A percentile compares a stretch with the other conserved stretches of the same genome.
Evolutionary conservation across 257 asterid species (phyloP).

Genomic region (Anisodus tanguticus): DNA sequence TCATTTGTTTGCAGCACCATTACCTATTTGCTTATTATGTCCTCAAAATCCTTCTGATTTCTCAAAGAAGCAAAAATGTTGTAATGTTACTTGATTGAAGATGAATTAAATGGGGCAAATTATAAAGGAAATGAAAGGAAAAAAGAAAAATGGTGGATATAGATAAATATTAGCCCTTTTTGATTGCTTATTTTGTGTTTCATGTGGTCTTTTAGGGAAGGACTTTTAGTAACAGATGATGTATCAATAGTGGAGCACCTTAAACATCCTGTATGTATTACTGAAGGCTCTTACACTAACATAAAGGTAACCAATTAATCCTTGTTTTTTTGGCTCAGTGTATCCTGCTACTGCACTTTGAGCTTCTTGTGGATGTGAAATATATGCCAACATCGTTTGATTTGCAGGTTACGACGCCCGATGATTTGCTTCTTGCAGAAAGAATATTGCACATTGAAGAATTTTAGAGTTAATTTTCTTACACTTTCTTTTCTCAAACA

Average conservation of each 20-base stretch:
- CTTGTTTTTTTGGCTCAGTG: not conserved
- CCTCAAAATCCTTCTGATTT: not conserved
- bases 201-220: conserved; percentile 62
- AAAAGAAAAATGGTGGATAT: conserved; percentile 9
- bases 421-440: conserved; percentile 92
- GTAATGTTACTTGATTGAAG: not conserved
- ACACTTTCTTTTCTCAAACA: not conserved
- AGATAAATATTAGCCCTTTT: not conserved
- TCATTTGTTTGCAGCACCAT: not conserved
- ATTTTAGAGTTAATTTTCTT: not conserved
- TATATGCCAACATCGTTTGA: conserved; percentile 9
- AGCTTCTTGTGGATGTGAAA: not conserved
- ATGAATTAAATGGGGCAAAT: not conserved
- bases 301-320: conserved; percentile 65
- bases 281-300: conserved; percentile 96
- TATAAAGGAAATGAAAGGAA: not conserved
- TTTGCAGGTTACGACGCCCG: conserved; percentile 94
- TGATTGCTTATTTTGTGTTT: not conserved
- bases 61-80: not conserved
- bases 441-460: conserved; percentile 58
- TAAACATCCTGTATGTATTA: conserved; percentile 91
- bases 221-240: conserved; percentile 97
- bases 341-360: not conserved
- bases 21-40: not conserved
- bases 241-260: conserved; percentile 96